Percentiles rank a stretch among this genome's conserved stretches.
phyloP scores from a whole-genome alignment of 1,284 basidiomycete species.

The Violaceomyces palustris region DNA sequence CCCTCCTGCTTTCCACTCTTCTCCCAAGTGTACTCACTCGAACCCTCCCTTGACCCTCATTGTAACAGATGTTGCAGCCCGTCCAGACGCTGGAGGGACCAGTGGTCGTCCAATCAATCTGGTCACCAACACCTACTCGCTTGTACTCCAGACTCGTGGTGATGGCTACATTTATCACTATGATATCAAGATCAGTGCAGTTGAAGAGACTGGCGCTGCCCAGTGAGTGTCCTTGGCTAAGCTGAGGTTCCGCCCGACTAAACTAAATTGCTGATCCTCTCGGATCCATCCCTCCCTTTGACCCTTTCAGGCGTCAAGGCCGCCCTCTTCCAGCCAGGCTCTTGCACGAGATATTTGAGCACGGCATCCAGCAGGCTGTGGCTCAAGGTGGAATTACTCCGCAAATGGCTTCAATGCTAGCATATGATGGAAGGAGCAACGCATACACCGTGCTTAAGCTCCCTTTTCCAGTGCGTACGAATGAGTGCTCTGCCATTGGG shows the following conservation, averaged over 20 bases:
- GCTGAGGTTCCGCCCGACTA: not conserved
- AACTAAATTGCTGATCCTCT: not conserved
- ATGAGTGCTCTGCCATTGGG: too few species aligned
- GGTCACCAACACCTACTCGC: constrained; percentile 11
- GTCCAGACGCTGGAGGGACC: constrained; percentile 31
- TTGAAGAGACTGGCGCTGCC: constrained; percentile 2
- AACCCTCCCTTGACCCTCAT: not conserved
- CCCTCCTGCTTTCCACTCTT: not conserved
- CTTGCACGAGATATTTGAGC: constrained; percentile 4
- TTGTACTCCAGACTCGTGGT: not conserved
- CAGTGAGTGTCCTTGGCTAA: not conserved
- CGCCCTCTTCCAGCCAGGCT: constrained; percentile 7
- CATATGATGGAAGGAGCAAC: constrained; percentile 24
- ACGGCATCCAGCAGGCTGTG: constrained; percentile 6
- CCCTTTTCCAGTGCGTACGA: too few species aligned
- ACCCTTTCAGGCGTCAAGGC: not conserved
- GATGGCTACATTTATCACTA: constrained; percentile 12
- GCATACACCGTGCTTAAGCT: constrained; percentile 6
- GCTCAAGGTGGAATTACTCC: not conserved
- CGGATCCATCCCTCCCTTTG: not conserved
- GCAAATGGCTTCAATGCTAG: constrained; percentile 20
- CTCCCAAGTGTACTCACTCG: not conserved
- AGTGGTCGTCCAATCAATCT: constrained; percentile 14
- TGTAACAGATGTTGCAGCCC: constrained; percentile 8
- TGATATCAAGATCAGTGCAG: constrained; percentile 19